These are phyloP conservation scores for Ophiostoma perfectum DNA, from an alignment of 2,329 filamentous ascomycete genomes.

Conservation along the genomic window DNA sequence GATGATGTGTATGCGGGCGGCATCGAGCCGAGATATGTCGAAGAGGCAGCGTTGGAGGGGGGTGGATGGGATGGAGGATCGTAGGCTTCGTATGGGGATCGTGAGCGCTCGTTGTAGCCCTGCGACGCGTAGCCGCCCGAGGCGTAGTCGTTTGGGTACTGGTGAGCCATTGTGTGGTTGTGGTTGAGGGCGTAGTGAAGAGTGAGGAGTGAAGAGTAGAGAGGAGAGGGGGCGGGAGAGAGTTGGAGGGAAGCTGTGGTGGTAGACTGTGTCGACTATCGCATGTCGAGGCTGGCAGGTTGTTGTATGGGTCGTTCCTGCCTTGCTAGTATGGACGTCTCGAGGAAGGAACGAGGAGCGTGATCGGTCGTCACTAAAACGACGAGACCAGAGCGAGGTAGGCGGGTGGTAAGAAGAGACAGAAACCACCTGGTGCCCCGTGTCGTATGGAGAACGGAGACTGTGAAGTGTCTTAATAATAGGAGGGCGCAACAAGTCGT, in stretches of 20 bases:
- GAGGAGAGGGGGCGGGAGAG: neutral
- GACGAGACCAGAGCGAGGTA: neutral
- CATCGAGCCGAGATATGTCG: conserved; percentile 26
- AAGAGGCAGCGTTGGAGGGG: conserved; percentile 11
- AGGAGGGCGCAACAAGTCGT: neutral
- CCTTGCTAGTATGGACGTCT: neutral
- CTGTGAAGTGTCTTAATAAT: too few relatives aligned
- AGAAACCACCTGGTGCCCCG: neutral
- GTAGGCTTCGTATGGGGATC: conserved; percentile 30
- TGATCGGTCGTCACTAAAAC: neutral
- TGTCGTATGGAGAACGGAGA: too few relatives aligned
- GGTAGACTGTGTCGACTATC: neutral
- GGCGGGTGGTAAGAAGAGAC: neutral
- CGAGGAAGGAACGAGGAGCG: neutral
- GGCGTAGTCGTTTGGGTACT: conserved; percentile 37
- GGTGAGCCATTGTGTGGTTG: conserved; percentile 24
- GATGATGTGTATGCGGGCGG: conserved; percentile 31
- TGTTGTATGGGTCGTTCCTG: conserved; percentile 1
- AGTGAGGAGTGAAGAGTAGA: neutral
- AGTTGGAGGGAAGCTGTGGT: neutral
- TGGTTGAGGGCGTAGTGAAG: neutral
- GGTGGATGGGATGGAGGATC: conserved; percentile 28
- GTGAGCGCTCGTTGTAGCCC: conserved; percentile 18
- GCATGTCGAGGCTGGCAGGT: conserved; percentile 6
- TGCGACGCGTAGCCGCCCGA: conserved; percentile 29